Evolutionary conservation across 495 filamentous ascomycete genomes (phyloP).

Genomic region (Penicillium fimorum): DNA sequence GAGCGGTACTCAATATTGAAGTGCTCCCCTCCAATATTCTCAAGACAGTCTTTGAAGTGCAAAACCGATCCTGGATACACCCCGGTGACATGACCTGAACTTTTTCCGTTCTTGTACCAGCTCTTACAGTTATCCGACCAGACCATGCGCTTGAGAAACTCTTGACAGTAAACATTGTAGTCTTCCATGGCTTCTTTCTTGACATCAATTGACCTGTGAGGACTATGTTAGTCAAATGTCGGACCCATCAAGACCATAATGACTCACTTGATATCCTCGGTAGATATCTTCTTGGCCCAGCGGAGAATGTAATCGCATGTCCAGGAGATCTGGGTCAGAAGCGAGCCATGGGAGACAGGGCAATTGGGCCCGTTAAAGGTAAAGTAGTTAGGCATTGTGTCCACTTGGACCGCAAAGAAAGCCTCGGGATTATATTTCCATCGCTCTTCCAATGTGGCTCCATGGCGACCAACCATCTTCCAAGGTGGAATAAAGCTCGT

Average conservation of each 20-base stretch:
- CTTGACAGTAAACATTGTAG: constrained; percentile 37
- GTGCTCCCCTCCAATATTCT: constrained; percentile 37
- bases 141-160: constrained; percentile 40
- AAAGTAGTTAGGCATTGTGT: constrained; percentile 48
- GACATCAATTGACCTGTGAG: constrained; percentile 25
- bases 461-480: constrained; percentile 33
- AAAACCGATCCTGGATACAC: constrained; percentile 14
- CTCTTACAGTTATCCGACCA: constrained; percentile 44
- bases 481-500: constrained; percentile 36
- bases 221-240: background rate
- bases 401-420: constrained; percentile 40
- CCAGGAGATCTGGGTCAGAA: constrained; percentile 34
- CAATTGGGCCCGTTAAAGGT: constrained; percentile 57
- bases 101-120: constrained; percentile 49
- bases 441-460: constrained; percentile 24
- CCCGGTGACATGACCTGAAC: background rate
- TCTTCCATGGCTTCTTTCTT: constrained; percentile 38
- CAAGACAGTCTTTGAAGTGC: constrained; percentile 12
- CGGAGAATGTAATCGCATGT: constrained; percentile 39
- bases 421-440: constrained; percentile 27
- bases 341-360: constrained; percentile 50
- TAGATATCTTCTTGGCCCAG: constrained; percentile 41
- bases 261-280: constrained; percentile 43
- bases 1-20: constrained; percentile 45
- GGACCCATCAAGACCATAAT: background rate